phyloP scores from a whole-genome alignment of 371 early-diverging fungal species.

The Rozella allomycis region DNA sequence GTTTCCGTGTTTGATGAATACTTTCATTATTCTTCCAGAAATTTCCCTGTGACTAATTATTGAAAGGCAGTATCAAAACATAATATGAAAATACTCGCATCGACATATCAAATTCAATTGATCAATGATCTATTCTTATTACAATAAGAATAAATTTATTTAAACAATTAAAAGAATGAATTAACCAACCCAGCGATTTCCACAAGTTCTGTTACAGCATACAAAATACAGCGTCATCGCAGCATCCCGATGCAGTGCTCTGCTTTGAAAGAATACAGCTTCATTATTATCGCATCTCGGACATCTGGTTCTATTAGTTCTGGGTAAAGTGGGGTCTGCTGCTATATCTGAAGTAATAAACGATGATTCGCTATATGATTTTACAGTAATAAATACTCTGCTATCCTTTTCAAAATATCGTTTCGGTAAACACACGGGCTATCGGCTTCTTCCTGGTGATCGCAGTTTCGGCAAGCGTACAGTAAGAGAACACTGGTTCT shows the following conservation, averaged over 20 bases:
- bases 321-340: conserved; percentile 56
- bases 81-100: too few species aligned
- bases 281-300: conserved; percentile 44
- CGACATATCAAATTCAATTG: too few species aligned
- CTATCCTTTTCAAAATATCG: conserved; percentile 24
- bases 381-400: neutral
- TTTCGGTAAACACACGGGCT: conserved; percentile 66
- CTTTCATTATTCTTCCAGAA: too few species aligned
- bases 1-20: too few species aligned
- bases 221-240: conserved; percentile 80
- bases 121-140: too few species aligned
- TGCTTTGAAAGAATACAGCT: conserved; percentile 79
- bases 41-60: too few species aligned
- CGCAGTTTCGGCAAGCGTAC: conserved; percentile 87
- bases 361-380: conserved; percentile 38
- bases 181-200: conserved; percentile 48
- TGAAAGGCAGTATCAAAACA: too few species aligned
- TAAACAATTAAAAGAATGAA: too few species aligned
- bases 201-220: conserved; percentile 53
- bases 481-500: conserved; percentile 34
- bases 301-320: conserved; percentile 38
- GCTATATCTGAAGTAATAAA: conserved; percentile 50
- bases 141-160: too few species aligned
- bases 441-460: conserved; percentile 59
- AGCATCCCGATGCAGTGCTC: conserved; percentile 56